Evolutionary conservation across 768 basidiomycete genomes (phyloP).

Genomic region (Rhodotorula babjevae): DNA sequence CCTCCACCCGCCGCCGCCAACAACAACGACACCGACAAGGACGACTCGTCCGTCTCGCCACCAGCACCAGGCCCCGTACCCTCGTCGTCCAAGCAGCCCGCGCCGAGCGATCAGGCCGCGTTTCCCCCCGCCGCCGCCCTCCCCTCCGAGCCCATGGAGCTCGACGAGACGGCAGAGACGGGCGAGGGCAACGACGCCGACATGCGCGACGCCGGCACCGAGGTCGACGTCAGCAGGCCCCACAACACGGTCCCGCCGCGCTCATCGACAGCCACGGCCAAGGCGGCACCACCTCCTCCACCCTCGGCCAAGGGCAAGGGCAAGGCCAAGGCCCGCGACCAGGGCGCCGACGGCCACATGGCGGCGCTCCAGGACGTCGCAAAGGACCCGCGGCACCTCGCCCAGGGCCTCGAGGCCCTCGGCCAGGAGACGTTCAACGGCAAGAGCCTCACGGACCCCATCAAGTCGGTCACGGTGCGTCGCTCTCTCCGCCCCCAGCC

Average conservation of each 20-base stretch:
- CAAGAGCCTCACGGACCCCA: slow-evolving; percentile 75
- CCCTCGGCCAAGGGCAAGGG: slow-evolving; percentile 16
- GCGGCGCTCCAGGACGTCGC: slow-evolving; percentile 27
- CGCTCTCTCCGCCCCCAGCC: too few species aligned
- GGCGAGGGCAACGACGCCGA: slow-evolving; percentile 30
- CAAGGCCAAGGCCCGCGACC: slow-evolving; percentile 21
- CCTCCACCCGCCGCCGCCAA: not conserved
- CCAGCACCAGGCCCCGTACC: slow-evolving; percentile 7
- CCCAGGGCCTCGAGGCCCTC: slow-evolving; percentile 29
- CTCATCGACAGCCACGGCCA: not conserved
- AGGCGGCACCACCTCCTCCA: too few species aligned
- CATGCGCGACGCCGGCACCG: slow-evolving; percentile 6
- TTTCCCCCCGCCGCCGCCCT: slow-evolving; percentile 29
- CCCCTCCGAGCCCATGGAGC: slow-evolving; percentile 36
- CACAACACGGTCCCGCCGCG: not conserved
- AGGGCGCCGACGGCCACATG: slow-evolving; percentile 12
- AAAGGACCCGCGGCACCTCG: slow-evolving; percentile 16
- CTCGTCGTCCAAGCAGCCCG: not conserved
- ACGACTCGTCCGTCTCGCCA: not conserved
- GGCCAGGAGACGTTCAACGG: slow-evolving; percentile 52
- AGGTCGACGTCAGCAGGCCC: not conserved
- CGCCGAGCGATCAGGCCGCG: not conserved
- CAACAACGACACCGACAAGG: not conserved
- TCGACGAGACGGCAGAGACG: slow-evolving; percentile 24
- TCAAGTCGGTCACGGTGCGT: slow-evolving; percentile 82